Conservation (phyloP, 2,329 filamentous ascomycete genomes). For the Pseudodiploospora longispora region DNA sequence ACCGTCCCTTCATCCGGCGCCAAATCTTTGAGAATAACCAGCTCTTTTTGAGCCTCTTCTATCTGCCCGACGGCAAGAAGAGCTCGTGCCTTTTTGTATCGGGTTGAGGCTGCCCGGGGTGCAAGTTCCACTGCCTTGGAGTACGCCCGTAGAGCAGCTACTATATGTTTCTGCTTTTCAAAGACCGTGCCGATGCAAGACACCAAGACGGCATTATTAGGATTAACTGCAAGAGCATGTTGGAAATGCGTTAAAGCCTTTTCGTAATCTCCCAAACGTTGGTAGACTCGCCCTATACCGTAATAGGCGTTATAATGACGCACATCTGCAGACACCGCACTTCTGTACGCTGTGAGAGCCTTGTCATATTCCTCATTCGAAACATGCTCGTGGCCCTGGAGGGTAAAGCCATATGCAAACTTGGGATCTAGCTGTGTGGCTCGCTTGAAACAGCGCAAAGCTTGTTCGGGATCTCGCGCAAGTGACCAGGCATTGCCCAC, state of each 20-base stretch:
- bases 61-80: slow-evolving; percentile 68
- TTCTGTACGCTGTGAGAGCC: slow-evolving; percentile 77
- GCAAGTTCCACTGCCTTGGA: slow-evolving; percentile 74
- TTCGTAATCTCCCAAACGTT: slow-evolving; percentile 83
- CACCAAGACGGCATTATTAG: slow-evolving; percentile 84
- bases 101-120: slow-evolving; percentile 70
- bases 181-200: slow-evolving; percentile 87
- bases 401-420: slow-evolving; percentile 91
- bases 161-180: slow-evolving; percentile 78
- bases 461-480: slow-evolving; percentile 87
- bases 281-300: slow-evolving; percentile 73
- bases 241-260: slow-evolving; percentile 89
- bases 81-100: slow-evolving; percentile 88
- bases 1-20: slow-evolving; percentile 94
- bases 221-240: slow-evolving; percentile 81
- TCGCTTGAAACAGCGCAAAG: slow-evolving; percentile 86
- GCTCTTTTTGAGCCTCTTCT: slow-evolving; percentile 67
- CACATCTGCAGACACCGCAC: slow-evolving; percentile 75
- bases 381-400: slow-evolving; percentile 94
- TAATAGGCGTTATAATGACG: slow-evolving; percentile 99
- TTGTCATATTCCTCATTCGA: slow-evolving; percentile 97
- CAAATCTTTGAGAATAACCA: slow-evolving; percentile 82
- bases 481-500: slow-evolving; percentile 93
- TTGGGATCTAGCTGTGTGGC: slow-evolving; percentile 83
- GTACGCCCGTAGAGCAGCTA: slow-evolving; percentile 73